These are phyloP conservation scores for Pezicula carpinea DNA, from an alignment of 2,329 filamentous ascomycete genomes.

Conservation along the genomic window DNA sequence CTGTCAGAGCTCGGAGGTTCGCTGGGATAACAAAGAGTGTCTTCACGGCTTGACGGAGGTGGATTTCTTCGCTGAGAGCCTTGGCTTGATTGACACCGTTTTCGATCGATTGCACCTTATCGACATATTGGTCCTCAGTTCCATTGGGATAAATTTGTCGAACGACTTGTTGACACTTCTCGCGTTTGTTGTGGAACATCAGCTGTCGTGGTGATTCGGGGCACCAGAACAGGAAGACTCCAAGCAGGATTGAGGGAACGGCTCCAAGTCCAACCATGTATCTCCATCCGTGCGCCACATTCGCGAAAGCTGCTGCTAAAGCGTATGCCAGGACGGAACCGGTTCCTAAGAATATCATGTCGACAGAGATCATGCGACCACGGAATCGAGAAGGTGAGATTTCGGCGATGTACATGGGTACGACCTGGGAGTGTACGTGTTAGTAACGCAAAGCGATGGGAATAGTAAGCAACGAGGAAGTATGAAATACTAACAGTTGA, in stretches of 20 bases:
- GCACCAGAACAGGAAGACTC: constrained; percentile 38
- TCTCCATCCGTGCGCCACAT: constrained; percentile 40
- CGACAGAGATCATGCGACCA: constrained; percentile 43
- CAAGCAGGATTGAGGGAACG: constrained; percentile 40
- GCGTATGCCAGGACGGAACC: constrained; percentile 38
- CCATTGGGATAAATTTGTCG: constrained; percentile 35
- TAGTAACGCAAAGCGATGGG: background rate
- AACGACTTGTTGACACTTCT: constrained; percentile 27
- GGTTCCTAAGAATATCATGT: constrained; percentile 41
- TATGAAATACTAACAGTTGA: constrained; percentile 28
- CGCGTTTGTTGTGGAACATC: constrained; percentile 34
- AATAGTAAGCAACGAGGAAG: background rate
- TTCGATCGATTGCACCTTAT: constrained; percentile 38
- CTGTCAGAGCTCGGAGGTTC: constrained; percentile 39
- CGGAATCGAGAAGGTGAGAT: constrained; percentile 44
- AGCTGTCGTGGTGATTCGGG: constrained; percentile 45
- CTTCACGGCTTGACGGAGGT: constrained; percentile 35
- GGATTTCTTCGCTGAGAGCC: constrained; percentile 33
- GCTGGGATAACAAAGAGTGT: constrained; percentile 37
- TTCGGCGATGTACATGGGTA: constrained; percentile 52
- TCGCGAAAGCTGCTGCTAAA: constrained; percentile 47
- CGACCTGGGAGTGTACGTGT: constrained; percentile 24
- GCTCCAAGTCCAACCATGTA: constrained; percentile 46
- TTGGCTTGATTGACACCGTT: constrained; percentile 34
- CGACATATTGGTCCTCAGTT: constrained; percentile 34